Evolutionary conservation across 495 filamentous ascomycete genomes (phyloP), one percentile per base, ranked within the genome.

Genomic region (Ascodesmis nigricans): DNA sequence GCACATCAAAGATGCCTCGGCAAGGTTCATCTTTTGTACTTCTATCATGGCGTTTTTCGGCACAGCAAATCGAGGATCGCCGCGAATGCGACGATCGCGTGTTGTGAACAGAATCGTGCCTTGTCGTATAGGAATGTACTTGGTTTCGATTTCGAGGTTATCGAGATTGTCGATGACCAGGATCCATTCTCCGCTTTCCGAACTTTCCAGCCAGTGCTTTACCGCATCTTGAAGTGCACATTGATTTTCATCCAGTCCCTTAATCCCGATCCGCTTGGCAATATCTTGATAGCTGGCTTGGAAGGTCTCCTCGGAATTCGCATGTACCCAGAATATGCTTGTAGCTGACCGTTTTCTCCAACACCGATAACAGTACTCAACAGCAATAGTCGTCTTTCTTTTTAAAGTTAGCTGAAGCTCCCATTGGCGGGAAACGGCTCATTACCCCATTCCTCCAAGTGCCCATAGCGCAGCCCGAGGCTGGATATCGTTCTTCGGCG

Each of bases 111-210:
- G 39, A 18, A 24, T 31, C 10, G 38, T 33, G 21, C 32, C 41
- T 16, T 19, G 30, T 19, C 17, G 20, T 33, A 21, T 38, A 35
- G 17, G 47, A 33, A n/a, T 45, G 29, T 17, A 5, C 20, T 31
- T 13, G 31, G 5, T 31, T 15, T 35, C 1, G 31, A 7, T 2
- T n/a, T 40, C 47, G 49, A 54, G 18, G 36, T 59, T 38, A 36
- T 60, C 55, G 0, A 53, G 51, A 26, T 58, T 57, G 35, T 59
- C 53, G 21, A 60, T 19, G 17, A 59, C 39, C 21, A 60, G 33
- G 20, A 59, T 39, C 53, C 55, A 60, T 18, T 33, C 21, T 5
- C 39, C 20, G 16, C 34, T 42, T 2, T 17, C 8, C 9, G 34
- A 13, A 13, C 35, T 33, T 14, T 38, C 34, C 11, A 42, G 28